A percentile compares a stretch with the other conserved stretches of the same genome.
Evolutionary conservation across 1,284 basidiomycete genomes (phyloP).

Genomic region (Microbotryum intermedium): DNA sequence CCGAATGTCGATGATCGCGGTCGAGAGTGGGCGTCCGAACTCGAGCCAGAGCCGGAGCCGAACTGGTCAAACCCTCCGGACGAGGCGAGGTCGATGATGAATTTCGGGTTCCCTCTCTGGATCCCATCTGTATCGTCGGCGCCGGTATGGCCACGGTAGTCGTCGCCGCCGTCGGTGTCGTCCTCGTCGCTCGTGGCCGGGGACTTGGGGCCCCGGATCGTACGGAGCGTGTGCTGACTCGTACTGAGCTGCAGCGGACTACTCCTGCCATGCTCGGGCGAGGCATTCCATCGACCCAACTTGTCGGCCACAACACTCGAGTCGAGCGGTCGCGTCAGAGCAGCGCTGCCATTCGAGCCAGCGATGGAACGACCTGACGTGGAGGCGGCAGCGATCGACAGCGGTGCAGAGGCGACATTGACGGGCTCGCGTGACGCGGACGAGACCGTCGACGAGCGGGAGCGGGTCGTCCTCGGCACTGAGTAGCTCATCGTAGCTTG

Average conservation of each 20-base stretch:
- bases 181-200: background rate
- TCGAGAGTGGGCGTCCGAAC: background rate
- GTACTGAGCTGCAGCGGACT: conserved; percentile 5
- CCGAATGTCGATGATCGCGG: conserved; percentile 17
- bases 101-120: conserved; percentile 4
- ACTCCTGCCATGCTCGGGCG: background rate
- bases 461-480: background rate
- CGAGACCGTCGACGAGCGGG: conserved; percentile 6
- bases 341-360: background rate
- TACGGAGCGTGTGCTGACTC: conserved; percentile 19
- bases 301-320: background rate
- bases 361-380: background rate
- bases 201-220: background rate
- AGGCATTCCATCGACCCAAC: background rate
- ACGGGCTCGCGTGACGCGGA: background rate
- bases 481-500: too few species aligned
- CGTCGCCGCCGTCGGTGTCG: background rate
- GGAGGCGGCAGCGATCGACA: background rate
- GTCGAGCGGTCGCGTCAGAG: background rate
- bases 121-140: background rate
- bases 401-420: background rate
- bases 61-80: background rate
- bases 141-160: too few species aligned
- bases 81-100: conserved; percentile 16
- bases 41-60: background rate